phyloP scores from a whole-genome alignment of 2,329 filamentous ascomycete species.

The Alternaria triticimaculans region DNA sequence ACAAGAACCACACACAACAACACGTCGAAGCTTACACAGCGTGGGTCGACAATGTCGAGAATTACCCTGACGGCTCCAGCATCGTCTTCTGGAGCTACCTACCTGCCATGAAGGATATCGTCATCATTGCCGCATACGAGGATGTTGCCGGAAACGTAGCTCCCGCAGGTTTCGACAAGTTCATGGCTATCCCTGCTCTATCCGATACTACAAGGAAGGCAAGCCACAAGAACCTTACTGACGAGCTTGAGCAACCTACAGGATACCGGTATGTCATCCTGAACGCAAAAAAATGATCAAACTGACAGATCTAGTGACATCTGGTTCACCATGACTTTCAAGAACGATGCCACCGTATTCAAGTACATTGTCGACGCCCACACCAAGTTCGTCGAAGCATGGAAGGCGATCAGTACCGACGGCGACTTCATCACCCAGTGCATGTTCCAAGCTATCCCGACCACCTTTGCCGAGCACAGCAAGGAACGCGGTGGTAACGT shows the following conservation, averaged over 20 bases:
- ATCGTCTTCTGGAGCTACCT: conserved; percentile 36
- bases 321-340: conserved; percentile 36
- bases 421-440: conserved; percentile 32
- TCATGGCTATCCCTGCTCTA: conserved; percentile 25
- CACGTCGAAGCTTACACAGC: conserved; percentile 27
- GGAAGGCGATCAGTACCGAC: conserved; percentile 16
- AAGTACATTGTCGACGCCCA: conserved; percentile 28
- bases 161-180: conserved; percentile 26
- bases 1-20: conserved; percentile 18
- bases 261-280: conserved; percentile 27
- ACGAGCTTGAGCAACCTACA: conserved; percentile 31
- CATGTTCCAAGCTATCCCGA: conserved; percentile 33
- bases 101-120: conserved; percentile 17
- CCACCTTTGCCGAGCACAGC: conserved; percentile 24
- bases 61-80: conserved; percentile 29
- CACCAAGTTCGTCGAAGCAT: conserved; percentile 26
- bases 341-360: conserved; percentile 24
- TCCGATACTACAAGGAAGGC: conserved; percentile 26
- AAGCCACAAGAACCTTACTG: conserved; percentile 30
- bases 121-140: conserved; percentile 29
- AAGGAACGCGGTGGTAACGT: conserved; percentile 34
- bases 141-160: conserved; percentile 27
- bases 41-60: conserved; percentile 32
- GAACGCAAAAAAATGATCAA: not conserved
- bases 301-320: conserved; percentile 21